Base-by-base conservation (phyloP, 2,329 filamentous ascomycete genomes). In the Colletotrichum coccodes region DNA sequence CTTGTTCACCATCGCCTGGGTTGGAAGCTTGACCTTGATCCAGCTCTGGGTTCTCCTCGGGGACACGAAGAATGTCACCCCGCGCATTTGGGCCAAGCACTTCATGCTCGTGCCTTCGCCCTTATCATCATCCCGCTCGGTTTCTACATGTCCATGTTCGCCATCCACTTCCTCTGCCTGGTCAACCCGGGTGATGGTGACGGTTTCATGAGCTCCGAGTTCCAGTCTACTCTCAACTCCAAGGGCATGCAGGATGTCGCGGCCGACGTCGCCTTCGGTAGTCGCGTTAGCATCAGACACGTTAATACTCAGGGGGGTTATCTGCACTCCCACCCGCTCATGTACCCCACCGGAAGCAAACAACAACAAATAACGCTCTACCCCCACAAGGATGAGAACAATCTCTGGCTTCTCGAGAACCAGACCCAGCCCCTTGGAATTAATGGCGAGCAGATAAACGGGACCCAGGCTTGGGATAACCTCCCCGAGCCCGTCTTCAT, bases 121-220 rank as follows among this genome's bases (percentile, higher is more conserved):
- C 86, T 99, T 62, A 94, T 99, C 73, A 85, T 97, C 73, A 93
- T 99, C 73, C 96, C 96, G 7, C 73, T 92, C 30, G 90, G 90
- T 40, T 97, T 99, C 83, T 99, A 99, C 84, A 91, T 98, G 86
- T 91, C 89, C 76, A 97, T 98, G 93, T 99, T 99, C 77, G 95
- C 90, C 60, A 97, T 99, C 75, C 96, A 99, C 85, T 99, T 99
- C 82, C 74, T 95, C 73, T 97, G 94, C 85, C 88, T 99, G 47
- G 89, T 92, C 69, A 99, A 99, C 82, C 96, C 96, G 32, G 96
- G 96, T 69, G 96, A 99, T 60, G 96, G 96, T 62, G 96, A 99
- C 80, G 96, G 96, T 63, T 99, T 99, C 86, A 99, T 99, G 96
- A 98, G 95, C 78, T 97, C 95, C 63, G 96, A 99, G 78, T 99